These are phyloP conservation scores for Cryptococcus depauperatus DNA, from an alignment of 1,284 basidiomycete genomes.

Conservation along the genomic window DNA sequence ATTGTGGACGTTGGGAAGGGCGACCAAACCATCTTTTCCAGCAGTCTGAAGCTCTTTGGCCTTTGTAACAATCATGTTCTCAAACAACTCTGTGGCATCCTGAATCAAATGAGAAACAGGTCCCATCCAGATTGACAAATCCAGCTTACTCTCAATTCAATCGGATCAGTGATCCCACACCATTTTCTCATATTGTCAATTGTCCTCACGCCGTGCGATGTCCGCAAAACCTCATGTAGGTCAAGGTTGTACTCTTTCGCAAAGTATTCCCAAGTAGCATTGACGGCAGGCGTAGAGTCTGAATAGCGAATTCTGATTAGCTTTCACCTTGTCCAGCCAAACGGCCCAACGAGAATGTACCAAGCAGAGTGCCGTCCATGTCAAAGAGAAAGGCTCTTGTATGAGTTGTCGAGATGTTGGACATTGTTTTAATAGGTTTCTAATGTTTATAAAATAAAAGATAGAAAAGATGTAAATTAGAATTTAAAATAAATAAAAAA, in stretches of 20 bases:
- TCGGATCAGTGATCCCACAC: conserved; percentile 56
- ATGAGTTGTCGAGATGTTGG: background rate
- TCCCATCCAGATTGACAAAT: background rate
- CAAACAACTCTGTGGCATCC: conserved; percentile 34
- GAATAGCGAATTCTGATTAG: background rate
- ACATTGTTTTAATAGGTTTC: conserved; percentile 5
- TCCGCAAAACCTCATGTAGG: conserved; percentile 38
- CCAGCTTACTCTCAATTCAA: conserved; percentile 41
- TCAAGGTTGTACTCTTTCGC: conserved; percentile 39
- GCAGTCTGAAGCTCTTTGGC: conserved; percentile 34
- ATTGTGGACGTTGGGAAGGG: conserved; percentile 38
- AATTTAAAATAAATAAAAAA: no score
- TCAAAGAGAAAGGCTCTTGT: conserved; percentile 32
- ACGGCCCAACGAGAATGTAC: conserved; percentile 14
- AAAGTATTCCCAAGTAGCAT: conserved; percentile 41
- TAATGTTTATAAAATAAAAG: no score
- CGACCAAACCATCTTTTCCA: conserved; percentile 39
- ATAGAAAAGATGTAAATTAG: no score
- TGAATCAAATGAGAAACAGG: conserved; percentile 3
- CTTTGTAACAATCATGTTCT: conserved; percentile 39
- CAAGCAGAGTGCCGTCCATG: conserved; percentile 44
- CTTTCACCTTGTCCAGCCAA: background rate
- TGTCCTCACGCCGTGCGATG: conserved; percentile 64
- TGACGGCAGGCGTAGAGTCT: conserved; percentile 43
- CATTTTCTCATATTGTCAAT: conserved; percentile 62